Evolutionary conservation across 2,329 filamentous ascomycete species (phyloP), one percentile per base, ranked within the genome.

Genomic region (Sarocladiaceae sp.): DNA sequence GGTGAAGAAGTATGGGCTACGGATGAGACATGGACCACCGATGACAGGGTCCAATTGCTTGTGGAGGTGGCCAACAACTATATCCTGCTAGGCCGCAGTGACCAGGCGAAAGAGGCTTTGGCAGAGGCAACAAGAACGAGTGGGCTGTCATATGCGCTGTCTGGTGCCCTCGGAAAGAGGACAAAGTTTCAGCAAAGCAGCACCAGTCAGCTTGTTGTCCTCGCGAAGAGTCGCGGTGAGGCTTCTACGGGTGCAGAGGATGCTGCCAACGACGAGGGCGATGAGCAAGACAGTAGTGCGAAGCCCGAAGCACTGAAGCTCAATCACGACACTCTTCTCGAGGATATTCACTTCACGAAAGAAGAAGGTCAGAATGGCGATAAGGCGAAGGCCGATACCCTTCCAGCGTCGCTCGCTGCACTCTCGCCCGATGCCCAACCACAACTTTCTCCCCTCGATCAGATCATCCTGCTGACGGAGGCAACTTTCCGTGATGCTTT

Each of bases 311-410:
- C 86, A 2, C 67, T 97, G 13, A 80, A 87, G 31, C 73, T 97
- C 3, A 95, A 97, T 63, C 89, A 99, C 60, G 94, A 99, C 64
- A 97, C 94, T 0, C 77, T 99, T 0, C 76, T 97, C 2, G 94
- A 99, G 65, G 82, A 84, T 3, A 93, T 99, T 35, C 79, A 87
- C 1, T 99, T 97, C 62, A 79, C 82, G 1, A 79, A 84, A 52
- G 72, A 76, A 4, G 64, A 74, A 1, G 67, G 69, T 1, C 68
- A 69, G 10, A 59, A 71, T 7, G 66, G 67, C 23, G 67, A 71
- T 29, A 60, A 62, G 2, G 62, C 68, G 4, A 61, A 66, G 35
- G 57, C 65, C 8, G 59, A 65, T 2, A 59, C 64, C 5, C 68
- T 97, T 0, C 84, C 91, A 0, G 55, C 74, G 2, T 69, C 76